Base-by-base conservation (phyloP, 805 yeast genomes). In the Suhomyces vadensis region DNA sequence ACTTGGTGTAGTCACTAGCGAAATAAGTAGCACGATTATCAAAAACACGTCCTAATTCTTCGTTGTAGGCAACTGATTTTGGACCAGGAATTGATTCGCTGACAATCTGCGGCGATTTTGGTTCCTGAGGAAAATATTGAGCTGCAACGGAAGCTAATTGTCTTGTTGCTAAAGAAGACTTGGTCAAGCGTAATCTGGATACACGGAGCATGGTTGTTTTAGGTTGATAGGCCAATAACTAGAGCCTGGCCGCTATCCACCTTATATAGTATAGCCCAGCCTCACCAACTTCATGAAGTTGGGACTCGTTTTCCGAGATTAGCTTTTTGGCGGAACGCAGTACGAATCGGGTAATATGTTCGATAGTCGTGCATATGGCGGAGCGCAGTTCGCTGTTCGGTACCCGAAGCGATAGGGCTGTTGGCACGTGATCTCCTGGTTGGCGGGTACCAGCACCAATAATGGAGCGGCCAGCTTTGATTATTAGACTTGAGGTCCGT, bases 11-110 rank as follows among this genome's bases (percentile, higher is more conserved):
- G 58, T 71, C 75, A 35, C 67, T 52, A 31, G 69, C 71, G 46
- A 70, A 71, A 47, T 69, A 69, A 5, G 74, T 60, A 10, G 74
- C 74, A 29, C 73, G 51, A 56, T 68, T 71, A 47, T 69, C 74
- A 42, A 64, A 71, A n/a, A 68, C 63, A 7, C 48, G 45, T 3
- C 74, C 74, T 35, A 70, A 55, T 19, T 65, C 63, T 23, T 64
- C 52, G 55, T 67, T 69, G 31, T 66, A 47, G 20, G 53, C 55
- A 19, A 46, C 42, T 11, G 69, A 56, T 9, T 49, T 50, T 8
- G 75, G 75, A n/a, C 76, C 76, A 0, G 76, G 76, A 24, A 71
- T 56, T 0, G 59, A 6, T 2, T 48, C 51, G 5, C 71, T 57
- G n/a, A 51, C 51, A 19, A 71, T 31, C 5, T 53, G 48, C 9